Evolutionary conservation across 148 eudicot genomes (phyloP), one percentile per base, ranked within the genome.

Genomic region (Rhododendron griersonianum): DNA sequence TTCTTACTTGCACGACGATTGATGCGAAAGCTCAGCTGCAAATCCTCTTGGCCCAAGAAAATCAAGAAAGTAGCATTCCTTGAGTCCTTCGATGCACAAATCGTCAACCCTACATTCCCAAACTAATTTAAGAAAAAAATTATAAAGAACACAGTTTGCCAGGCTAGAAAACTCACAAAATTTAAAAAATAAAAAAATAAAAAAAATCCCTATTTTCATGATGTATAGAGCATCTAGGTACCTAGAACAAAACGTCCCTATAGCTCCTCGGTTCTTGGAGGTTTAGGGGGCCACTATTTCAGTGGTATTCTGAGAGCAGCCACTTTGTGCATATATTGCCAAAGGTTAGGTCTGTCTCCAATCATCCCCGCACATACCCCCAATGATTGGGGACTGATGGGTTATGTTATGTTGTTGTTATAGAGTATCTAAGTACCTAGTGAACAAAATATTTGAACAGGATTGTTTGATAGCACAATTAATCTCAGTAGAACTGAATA

Each of bases 51-150:
- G 98, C 81, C 98, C 99, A 80, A 95, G 83, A 90, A 95, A 95
- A 90, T 96, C 98, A 21, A 96, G 94, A 86, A 96, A 90, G 89
- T 94, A 95, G 90, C 98, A 96, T 84, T 89, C 91, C 90, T 91
- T 81, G 82, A 96, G 87, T 53, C 95, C 98, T 81, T 92, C 93
- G 84, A 87, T 82, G 87, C 93, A 91, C 82, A 95, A 84, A 90
- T 96, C 99, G 48, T 92, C 92, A 51, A 92, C 92, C 91, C 98
- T 95, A 75, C 84, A 57, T 59, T 23, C 30, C 11, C 73, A 71
- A 33, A 63, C 51, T 63, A 57, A 2, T 47, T 28, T 7, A 47
- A 28, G 73, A 84, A 71, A 50, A 21, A 14, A 28, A 0, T 6
- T 25, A 71, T n/a, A 67, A 18, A 25, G 30, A 8, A 44, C 37